Evolutionary conservation across 129 eudicot species (phyloP), one percentile per base, ranked within the genome.

Genomic region (Escallonia rubra): DNA sequence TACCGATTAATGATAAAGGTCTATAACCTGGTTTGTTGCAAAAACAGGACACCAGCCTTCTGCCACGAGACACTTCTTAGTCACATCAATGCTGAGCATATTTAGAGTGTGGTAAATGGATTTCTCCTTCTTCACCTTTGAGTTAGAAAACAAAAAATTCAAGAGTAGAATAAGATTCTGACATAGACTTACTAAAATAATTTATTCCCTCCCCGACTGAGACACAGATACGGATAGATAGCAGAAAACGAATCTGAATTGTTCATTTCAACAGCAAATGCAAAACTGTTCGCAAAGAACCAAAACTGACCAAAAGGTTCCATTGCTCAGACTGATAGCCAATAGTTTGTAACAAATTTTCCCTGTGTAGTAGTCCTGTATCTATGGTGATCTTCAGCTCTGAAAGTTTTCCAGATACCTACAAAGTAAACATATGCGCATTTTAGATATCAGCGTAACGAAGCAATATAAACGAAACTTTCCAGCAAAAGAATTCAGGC

Each of bases 41-140:
- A 79, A 81, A 74, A 76, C 81, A 61, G 97, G 97, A 79, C 96
- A 87, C 96, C 97, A 91, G 44, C 97, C 97, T 85, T 91, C 93
- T 54, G 96, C 97, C 34, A 91, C 97, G 40, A 91, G 97, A 73
- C 97, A 87, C 80, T 91, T 87, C 69, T 82, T 87, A 15, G 97
- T 87, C 78, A 91, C 97, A 76, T 91, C 97, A 59, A 87, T 66
- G 65, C 88, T 85, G 61, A 91, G 92, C 97, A 91, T 87, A 72
- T 91, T 87, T 62, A 91, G 63, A 51, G 82, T 81, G 64, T 91
- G 96, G 77, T 85, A 91, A 52, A 87, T 71, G 53, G 86, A 87
- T 78, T 87, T 87, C 75, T 91, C 92, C 84, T 83, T 85, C 83
- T 80, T 87, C 67, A 91, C 96, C 97, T 91, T 69, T 45, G 65